phyloP scores from a whole-genome alignment of 441 rosid species.

The Gossypium schwendimanii region DNA sequence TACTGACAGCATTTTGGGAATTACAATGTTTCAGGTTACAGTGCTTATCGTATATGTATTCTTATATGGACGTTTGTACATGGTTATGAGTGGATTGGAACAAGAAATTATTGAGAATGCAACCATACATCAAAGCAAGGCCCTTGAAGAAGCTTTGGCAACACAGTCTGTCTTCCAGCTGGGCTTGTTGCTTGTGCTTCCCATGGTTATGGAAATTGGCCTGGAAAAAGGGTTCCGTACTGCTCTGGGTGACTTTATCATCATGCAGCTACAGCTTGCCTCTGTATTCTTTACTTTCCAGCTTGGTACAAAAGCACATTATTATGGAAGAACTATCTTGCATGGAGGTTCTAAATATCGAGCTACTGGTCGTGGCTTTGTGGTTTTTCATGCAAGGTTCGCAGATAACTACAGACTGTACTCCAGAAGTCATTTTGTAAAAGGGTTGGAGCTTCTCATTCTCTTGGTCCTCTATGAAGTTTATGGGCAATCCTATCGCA shows the following conservation, averaged over 20 bases:
- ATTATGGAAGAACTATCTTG: slow-evolving; percentile 81
- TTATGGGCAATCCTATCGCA: slow-evolving; percentile 64
- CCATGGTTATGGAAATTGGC: slow-evolving; percentile 96
- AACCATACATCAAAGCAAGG: slow-evolving; percentile 52
- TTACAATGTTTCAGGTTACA: slow-evolving; percentile 47
- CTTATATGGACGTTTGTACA: slow-evolving; percentile 86
- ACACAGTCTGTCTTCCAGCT: slow-evolving; percentile 81
- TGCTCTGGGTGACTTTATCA: slow-evolving; percentile 80
- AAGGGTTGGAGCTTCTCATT: slow-evolving; percentile 75
- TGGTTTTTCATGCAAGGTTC: slow-evolving; percentile 84
- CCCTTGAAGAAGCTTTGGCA: slow-evolving; percentile 79
- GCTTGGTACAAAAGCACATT: slow-evolving; percentile 95
- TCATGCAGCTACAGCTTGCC: slow-evolving; percentile 94
- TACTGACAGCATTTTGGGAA: slow-evolving; percentile 10
- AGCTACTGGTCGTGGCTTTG: slow-evolving; percentile 87
- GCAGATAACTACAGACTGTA: slow-evolving; percentile 82
- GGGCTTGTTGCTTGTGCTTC: slow-evolving; percentile 72
- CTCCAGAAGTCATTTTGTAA: slow-evolving; percentile 92
- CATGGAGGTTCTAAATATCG: slow-evolving; percentile 86
- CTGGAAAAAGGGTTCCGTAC: slow-evolving; percentile 86
- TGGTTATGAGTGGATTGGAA: slow-evolving; percentile 94
- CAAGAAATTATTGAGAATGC: slow-evolving; percentile 52
- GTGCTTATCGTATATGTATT: slow-evolving; percentile 80
- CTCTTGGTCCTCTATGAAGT: slow-evolving; percentile 62
- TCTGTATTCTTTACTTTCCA: slow-evolving; percentile 92